phyloP scores from a whole-genome alignment of 768 basidiomycete species.

The Cytidiella melzeri region DNA sequence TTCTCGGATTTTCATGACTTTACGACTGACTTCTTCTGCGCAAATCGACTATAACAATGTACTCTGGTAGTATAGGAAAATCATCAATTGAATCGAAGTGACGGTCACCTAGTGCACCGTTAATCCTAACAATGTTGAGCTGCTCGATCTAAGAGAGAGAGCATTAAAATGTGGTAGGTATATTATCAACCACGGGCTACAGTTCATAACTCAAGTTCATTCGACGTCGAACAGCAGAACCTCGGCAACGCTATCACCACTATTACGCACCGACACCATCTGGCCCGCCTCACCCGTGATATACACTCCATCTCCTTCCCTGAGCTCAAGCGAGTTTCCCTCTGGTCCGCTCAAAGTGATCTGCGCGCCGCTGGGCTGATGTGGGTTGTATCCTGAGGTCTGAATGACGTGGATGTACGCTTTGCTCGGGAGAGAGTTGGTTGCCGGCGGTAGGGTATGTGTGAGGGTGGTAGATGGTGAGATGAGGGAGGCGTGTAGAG shows the following conservation, averaged over 20 bases:
- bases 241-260: constrained; percentile 62
- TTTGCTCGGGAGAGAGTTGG: constrained; percentile 34
- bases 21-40: too few relatives aligned
- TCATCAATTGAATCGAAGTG: too few relatives aligned
- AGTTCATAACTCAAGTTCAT: not conserved
- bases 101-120: too few relatives aligned
- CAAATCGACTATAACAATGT: too few relatives aligned
- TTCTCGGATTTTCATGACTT: too few relatives aligned
- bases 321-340: constrained; percentile 44
- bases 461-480: constrained; percentile 46
- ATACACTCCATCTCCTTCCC: constrained; percentile 89
- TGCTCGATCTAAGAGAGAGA: too few relatives aligned
- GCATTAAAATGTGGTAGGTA: too few relatives aligned
- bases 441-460: constrained; percentile 36
- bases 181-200: too few relatives aligned
- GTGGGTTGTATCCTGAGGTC: constrained; percentile 71
- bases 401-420: constrained; percentile 86
- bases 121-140: too few relatives aligned
- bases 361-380: constrained; percentile 47
- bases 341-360: constrained; percentile 44
- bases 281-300: constrained; percentile 44
- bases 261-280: constrained; percentile 49
- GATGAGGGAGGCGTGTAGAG: constrained; percentile 74
- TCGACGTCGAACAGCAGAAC: constrained; percentile 48
- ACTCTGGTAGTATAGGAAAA: too few relatives aligned